Percentiles rank a stretch among this genome's conserved stretches.
Evolutionary conservation across 2,329 filamentous ascomycete genomes (phyloP).

Genomic region (Ophiostoma montium): DNA sequence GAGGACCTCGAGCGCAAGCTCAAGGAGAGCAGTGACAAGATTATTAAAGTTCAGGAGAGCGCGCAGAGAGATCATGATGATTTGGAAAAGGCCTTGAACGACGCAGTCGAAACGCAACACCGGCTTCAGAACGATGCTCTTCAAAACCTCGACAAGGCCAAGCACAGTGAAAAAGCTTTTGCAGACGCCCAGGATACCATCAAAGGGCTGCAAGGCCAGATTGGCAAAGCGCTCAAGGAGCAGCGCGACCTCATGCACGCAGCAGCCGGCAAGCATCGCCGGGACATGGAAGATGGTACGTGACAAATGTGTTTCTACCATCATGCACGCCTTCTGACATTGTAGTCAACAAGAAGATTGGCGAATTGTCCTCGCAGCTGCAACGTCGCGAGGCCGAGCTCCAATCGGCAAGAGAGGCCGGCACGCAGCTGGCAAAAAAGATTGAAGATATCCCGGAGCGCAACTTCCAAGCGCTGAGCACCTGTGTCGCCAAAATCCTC

Average conservation of each 20-base stretch:
- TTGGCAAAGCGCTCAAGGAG: slow-evolving; percentile 20
- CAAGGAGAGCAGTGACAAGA: slow-evolving; percentile 15
- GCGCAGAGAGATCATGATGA: slow-evolving; percentile 22
- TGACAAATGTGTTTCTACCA: too few relatives aligned
- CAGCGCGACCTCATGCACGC: slow-evolving; percentile 15
- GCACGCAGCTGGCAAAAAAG: slow-evolving; percentile 1
- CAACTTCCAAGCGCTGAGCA: slow-evolving; percentile 9
- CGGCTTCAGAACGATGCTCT: slow-evolving; percentile 19
- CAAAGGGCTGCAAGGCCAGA: slow-evolving; percentile 19
- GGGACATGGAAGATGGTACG: slow-evolving; percentile 8
- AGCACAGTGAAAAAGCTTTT: slow-evolving; percentile 18
- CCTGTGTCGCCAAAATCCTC: slow-evolving; percentile 8
- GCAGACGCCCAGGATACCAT: slow-evolving; percentile 19
- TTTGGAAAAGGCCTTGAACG: slow-evolving; percentile 34
- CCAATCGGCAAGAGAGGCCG: not conserved
- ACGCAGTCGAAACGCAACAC: slow-evolving; percentile 33
- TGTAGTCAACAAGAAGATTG: slow-evolving; percentile 6
- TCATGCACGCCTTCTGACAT: not conserved
- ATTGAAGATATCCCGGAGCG: slow-evolving; percentile 9
- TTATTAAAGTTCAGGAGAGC: slow-evolving; percentile 22
- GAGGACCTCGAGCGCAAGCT: slow-evolving; percentile 17
- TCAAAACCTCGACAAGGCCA: not conserved
- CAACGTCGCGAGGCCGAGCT: slow-evolving; percentile 7
- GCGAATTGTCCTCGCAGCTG: not conserved
- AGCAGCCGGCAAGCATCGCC: slow-evolving; percentile 6